A percentile compares a stretch with the other conserved stretches of the same genome.
Evolutionary conservation across 495 filamentous ascomycete species (phyloP).

Genomic region (Poronia punctata): DNA sequence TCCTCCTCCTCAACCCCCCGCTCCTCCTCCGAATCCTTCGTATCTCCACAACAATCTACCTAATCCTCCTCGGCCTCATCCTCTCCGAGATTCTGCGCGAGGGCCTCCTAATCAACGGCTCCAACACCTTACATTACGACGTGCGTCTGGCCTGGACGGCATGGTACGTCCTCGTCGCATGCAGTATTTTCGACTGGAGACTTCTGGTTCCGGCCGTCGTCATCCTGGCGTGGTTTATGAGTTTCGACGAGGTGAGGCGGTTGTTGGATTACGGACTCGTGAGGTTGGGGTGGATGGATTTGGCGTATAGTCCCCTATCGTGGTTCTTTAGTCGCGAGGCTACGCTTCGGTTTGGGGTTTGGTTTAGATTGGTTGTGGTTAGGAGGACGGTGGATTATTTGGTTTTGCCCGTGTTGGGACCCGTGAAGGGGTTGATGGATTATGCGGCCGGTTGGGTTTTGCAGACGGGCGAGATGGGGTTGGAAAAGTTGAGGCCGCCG

Average conservation of each 20-base stretch:
- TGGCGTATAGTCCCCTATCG: slow-evolving; percentile 11
- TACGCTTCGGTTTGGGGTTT: neutral
- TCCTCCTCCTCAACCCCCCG: neutral
- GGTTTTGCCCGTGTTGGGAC: neutral
- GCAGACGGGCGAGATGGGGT: neutral
- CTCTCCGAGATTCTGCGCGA: slow-evolving; percentile 4
- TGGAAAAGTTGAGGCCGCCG: slow-evolving; percentile 7
- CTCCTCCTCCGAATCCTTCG: slow-evolving; percentile 9
- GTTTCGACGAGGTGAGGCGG: slow-evolving; percentile 3
- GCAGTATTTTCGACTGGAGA: neutral
- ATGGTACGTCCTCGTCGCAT: slow-evolving; percentile 6
- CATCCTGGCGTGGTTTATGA: neutral
- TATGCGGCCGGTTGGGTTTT: neutral
- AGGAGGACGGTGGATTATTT: neutral
- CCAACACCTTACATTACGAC: slow-evolving; percentile 3
- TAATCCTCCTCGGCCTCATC: slow-evolving; percentile 8
- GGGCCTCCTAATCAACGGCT: slow-evolving; percentile 10
- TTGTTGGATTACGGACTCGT: slow-evolving; percentile 13
- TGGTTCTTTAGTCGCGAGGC: neutral
- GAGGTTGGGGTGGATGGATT: slow-evolving; percentile 9
- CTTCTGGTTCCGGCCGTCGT: slow-evolving; percentile 3
- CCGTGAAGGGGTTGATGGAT: neutral
- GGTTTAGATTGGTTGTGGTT: neutral
- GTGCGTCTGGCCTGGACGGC: slow-evolving; percentile 1
- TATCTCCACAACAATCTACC: slow-evolving; percentile 8